A percentile compares a stretch with the other conserved stretches of the same genome.
phyloP scores from a whole-genome alignment of 2,329 filamentous ascomycete genomes.

The Microdochium paspali region DNA sequence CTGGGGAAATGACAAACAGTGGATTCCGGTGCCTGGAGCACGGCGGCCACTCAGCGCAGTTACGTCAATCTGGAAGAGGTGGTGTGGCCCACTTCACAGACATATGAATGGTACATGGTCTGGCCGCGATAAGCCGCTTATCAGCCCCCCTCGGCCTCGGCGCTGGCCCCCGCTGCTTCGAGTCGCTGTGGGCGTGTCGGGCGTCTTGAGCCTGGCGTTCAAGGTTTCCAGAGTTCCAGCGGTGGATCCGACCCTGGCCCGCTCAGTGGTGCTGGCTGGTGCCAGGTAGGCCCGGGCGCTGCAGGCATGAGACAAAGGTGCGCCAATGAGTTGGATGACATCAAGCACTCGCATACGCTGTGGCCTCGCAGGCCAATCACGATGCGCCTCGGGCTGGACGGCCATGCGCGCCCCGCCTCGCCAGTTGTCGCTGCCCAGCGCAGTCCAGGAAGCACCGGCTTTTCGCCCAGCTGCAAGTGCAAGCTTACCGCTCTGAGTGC shows the following conservation, averaged over 20 bases:
- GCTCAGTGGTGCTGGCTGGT: background rate
- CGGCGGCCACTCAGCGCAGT: background rate
- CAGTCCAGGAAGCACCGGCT: background rate
- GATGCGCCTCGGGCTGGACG: background rate
- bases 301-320: background rate
- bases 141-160: background rate
- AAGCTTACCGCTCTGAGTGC: background rate
- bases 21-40: background rate
- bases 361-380: background rate
- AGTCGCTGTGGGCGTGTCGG: no score
- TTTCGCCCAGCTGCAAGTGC: background rate
- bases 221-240: no score
- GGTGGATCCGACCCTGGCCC: no score
- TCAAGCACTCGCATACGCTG: constrained; percentile 4
- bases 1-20: background rate
- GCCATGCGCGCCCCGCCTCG: background rate
- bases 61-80: background rate
- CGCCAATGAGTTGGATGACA: constrained; percentile 5
- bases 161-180: no score
- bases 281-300: background rate
- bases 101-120: no score
- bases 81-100: no score
- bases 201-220: no score
- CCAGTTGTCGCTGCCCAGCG: background rate
- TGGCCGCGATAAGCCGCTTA: background rate